Base-by-base conservation (phyloP, 495 filamentous ascomycete species). In the Lasiosphaeria miniovina region DNA sequence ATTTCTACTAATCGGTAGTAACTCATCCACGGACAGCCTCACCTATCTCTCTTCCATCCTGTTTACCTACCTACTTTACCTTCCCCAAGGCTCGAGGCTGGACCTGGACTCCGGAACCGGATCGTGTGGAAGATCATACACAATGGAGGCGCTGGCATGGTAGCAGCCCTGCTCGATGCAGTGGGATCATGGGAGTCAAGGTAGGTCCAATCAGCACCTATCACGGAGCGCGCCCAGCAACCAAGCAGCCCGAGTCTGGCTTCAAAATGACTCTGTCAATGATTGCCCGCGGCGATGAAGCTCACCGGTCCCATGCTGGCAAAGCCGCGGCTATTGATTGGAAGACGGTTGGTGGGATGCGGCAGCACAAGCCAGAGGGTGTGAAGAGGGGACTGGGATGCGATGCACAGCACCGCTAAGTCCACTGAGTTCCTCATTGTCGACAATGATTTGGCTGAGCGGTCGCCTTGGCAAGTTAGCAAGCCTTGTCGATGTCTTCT, bases 321-420 rank as follows among this genome's bases (percentile, higher is more conserved):
- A 55, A 55, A 45, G 51, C 52, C 59, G 52, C 36, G 49, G 46
- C 56, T 59, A 36, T 24, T 11, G 43, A 46, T 46, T 46, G 43
- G 43, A 41, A 58, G 59, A 55, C 65, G 49, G 71, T 72, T 71
- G 68, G 70, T 60, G 53, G 66, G 54, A 54, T 60, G 62, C 55
- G 35, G 49, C 63, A 60, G 36, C 24, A 17, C 32, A 60, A 34
- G 41, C 60, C 57, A 51, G 60, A 65, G 63, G 65, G 67, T 68
- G 67, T 56, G 61, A 62, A 58, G 50, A 65, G 57, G 49, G 34
- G 53, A 49, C 61, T 41, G 43, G 64, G 66, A 57, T 63, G 58
- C 52, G 45, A 61, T 58, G 61, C 59, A 61, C 51, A 65, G 24
- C 24, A 24, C 24, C 24, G 24, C 24, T 24, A 24, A 24, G 24